Percentiles rank a stretch among this genome's conserved stretches.
These are phyloP conservation scores for Macrophomina tecta DNA, from an alignment of 2,329 filamentous ascomycete species.

Conservation along the genomic window DNA sequence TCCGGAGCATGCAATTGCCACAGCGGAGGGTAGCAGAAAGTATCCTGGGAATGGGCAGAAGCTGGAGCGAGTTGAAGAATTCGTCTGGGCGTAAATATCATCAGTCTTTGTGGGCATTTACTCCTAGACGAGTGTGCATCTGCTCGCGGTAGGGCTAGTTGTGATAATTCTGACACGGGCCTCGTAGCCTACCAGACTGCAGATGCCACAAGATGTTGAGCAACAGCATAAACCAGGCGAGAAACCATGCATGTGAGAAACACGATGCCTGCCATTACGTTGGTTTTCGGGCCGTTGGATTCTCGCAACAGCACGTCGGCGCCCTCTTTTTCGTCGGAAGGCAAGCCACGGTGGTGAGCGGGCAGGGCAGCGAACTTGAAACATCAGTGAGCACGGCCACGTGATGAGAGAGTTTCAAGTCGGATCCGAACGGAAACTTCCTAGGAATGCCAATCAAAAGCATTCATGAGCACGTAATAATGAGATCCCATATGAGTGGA, in stretches of 20 bases:
- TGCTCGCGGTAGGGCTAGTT: too few species aligned
- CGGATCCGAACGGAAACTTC: neutral
- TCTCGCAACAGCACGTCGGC: conserved; percentile 7
- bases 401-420: conserved; percentile 7
- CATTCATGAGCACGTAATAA: neutral
- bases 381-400: conserved; percentile 10
- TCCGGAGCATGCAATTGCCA: too few species aligned
- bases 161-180: too few species aligned
- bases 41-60: too few species aligned
- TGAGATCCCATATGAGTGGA: neutral
- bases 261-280: too few species aligned
- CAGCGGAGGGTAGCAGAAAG: too few species aligned
- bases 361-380: conserved; percentile 15
- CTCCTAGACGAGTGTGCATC: too few species aligned
- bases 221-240: neutral
- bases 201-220: neutral
- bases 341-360: neutral
- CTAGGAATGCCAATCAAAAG: conserved; percentile 8
- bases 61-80: too few species aligned
- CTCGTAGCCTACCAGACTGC: too few species aligned
- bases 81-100: too few species aligned
- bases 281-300: conserved; percentile 4
- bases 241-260: neutral
- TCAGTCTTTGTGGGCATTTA: neutral
- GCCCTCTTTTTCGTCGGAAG: neutral